Percentiles rank a stretch among this genome's conserved stretches.
Evolutionary conservation across 805 yeast species (phyloP).

Genomic region (Groenewaldozyma tartarivorans): DNA sequence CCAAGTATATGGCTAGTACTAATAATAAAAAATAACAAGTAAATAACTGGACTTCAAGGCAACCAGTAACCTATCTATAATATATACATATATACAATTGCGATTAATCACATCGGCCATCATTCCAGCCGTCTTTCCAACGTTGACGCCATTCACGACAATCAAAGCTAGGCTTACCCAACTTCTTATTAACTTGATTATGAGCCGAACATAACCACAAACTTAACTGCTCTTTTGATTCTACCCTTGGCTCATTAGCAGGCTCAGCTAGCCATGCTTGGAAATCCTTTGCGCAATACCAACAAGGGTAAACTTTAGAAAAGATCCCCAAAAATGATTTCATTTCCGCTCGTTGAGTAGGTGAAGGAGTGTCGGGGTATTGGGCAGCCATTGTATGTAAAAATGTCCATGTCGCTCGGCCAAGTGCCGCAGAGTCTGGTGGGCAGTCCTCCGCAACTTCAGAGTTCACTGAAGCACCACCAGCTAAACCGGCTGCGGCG

Average conservation of each 20-base stretch:
- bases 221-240: conserved; percentile 65
- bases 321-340: conserved; percentile 57
- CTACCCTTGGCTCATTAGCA: conserved; percentile 35
- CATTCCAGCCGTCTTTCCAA: conserved; percentile 94
- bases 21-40: too few species aligned
- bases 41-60: too few species aligned
- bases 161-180: conserved; percentile 80
- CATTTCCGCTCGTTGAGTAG: conserved; percentile 61
- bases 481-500: conserved; percentile 16
- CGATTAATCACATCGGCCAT: conserved; percentile 38
- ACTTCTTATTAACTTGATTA: conserved; percentile 77
- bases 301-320: conserved; percentile 82
- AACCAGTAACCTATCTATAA: too few species aligned
- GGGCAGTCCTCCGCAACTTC: conserved; percentile 49
- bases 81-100: conserved; percentile 1
- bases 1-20: too few species aligned
- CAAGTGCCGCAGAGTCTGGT: conserved; percentile 74
- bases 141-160: conserved; percentile 86
- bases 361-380: conserved; percentile 64
- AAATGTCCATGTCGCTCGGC: conserved; percentile 86
- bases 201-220: conserved; percentile 93
- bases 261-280: conserved; percentile 43
- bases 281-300: conserved; percentile 87
- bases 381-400: conserved; percentile 84
- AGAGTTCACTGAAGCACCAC: conserved; percentile 19